Evolutionary conservation across 768 basidiomycete genomes (phyloP), one percentile per base, ranked within the genome.

Genomic region (Boletus bicolor): DNA sequence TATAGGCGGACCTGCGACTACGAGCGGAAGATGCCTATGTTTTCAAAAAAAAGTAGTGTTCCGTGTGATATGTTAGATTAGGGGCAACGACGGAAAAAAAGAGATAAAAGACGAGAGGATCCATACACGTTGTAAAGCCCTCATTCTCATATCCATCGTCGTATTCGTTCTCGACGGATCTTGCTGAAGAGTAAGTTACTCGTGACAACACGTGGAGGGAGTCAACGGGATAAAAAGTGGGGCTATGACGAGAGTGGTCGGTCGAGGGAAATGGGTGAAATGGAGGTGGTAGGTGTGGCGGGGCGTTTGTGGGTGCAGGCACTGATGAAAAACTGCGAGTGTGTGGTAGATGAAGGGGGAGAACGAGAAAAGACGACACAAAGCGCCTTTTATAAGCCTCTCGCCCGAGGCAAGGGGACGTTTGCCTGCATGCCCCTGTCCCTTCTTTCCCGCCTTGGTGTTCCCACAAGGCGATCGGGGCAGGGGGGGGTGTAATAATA

Each of bases 381-480:
- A 17, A 19, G 32, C n/a, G 37, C 0, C 19, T 53, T 59, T 65
- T 56, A 61, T 62, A 56, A n/a, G 54, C 32, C 46, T 54, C n/a
- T 54, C n/a, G 34, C 30, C 37, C 38, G 39, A 59, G 57, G 55
- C 47, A 49, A 47, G 36, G 49, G 42, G 64, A 57, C 28, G 49
- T 62, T 28, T 50, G 46, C 12, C 30, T 19, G 47, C 34, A 46
- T 32, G 46, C 17, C 36, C 38, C n/a, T 49, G 34, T 53, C 41
- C 45, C 26, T 44, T 46, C 35, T 41, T 36, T 50, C 53, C 45
- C n/a, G 36, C 26, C 26, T 49, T 49, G 17, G 49, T 26, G 37
- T 38, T 46, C 39, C 55, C 56, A 49, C 44, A 41, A 58, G 54
- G 58, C 44, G 62, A 69, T 62, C 54, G 62, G 57, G 67, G 53